Conservation (phyloP, 129 eudicot genomes). For the Flaveria trinervia region DNA sequence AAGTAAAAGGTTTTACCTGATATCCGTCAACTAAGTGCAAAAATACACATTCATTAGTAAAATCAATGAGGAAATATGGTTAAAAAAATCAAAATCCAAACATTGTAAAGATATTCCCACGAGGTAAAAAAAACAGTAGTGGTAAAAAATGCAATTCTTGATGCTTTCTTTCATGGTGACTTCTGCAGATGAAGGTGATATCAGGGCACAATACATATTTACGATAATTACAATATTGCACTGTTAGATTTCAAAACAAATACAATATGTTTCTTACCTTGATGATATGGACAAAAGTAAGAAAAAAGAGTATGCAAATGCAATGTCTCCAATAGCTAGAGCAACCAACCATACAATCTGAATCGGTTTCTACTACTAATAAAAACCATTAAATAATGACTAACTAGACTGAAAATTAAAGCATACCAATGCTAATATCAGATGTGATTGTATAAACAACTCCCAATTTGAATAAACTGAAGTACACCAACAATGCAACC, state of each 20-base stretch:
- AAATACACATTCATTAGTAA: constrained; percentile 73
- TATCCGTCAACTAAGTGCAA: constrained; percentile 80
- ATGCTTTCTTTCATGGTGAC: constrained; percentile 69
- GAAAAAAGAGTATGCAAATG: too few species aligned
- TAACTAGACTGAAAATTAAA: background rate
- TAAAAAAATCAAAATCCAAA: constrained; percentile 59
- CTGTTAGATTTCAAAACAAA: background rate
- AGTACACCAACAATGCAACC: constrained; percentile 39
- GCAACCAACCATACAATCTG: too few species aligned
- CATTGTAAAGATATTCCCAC: constrained; percentile 81
- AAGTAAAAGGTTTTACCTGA: constrained; percentile 51
- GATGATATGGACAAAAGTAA: background rate
- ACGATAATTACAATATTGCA: constrained; percentile 4
- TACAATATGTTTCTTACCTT: background rate
- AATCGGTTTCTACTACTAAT: too few species aligned
- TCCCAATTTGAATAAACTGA: constrained; percentile 56
- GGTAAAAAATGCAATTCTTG: constrained; percentile 44
- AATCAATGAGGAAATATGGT: constrained; percentile 78
- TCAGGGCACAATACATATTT: constrained; percentile 62
- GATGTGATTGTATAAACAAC: constrained; percentile 76
- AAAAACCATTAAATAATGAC: too few species aligned
- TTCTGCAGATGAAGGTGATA: constrained; percentile 58
- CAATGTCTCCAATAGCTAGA: too few species aligned
- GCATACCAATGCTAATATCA: constrained; percentile 65
- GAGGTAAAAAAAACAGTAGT: constrained; percentile 68